Evolutionary conservation across 805 yeast genomes (phyloP), one percentile per base, ranked within the genome.

Genomic region (Priceomyces carsonii): DNA sequence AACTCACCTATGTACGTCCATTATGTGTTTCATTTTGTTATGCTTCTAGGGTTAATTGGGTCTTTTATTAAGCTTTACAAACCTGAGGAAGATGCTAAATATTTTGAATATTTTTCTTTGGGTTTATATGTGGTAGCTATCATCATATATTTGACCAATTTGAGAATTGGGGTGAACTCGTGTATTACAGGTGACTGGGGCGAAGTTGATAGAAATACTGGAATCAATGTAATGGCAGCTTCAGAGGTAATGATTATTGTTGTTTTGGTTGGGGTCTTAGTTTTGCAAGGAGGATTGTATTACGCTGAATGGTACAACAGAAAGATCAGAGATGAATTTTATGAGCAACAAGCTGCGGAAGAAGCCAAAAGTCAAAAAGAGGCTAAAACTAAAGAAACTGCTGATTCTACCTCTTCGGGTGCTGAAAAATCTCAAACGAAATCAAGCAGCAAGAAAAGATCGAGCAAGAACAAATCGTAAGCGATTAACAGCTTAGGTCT

Each of bases 161-260:
- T 91, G 47, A 76, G 87, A 54, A 78, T 85, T 35, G 98, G 98
- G 36, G 69, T 82, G 25, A 74, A 75, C 47, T 77, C 90, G 38
- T 77, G 87, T 36, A 49, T 79, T 18, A 61, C 74, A 39, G 90
- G 89, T 28, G 70, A 79, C 41, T 91, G 98, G 98, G 98, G 96
- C 47, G 98, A 91, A 33, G 95, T 93, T 33, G 86, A 85, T 51
- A 79, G 76, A 57, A 71, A 72, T 42, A 86, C 95, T 15, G 98
- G 98, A 19, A 63, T 91, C 51, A 87, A 86, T 45, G 96, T 93
- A 25, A 77, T 93, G 53, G 96, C 93, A 26, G 97, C 98, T 4
- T 81, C 93, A 18, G 82, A 83, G 61, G 74, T 83, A 24, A 82
- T 91, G 71, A 71, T 86, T 47, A 77, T 85, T 6, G 58, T 87